Conservation (phyloP, 192 early-diverging fungal species). For the Umbelopsis ramanniana region DNA sequence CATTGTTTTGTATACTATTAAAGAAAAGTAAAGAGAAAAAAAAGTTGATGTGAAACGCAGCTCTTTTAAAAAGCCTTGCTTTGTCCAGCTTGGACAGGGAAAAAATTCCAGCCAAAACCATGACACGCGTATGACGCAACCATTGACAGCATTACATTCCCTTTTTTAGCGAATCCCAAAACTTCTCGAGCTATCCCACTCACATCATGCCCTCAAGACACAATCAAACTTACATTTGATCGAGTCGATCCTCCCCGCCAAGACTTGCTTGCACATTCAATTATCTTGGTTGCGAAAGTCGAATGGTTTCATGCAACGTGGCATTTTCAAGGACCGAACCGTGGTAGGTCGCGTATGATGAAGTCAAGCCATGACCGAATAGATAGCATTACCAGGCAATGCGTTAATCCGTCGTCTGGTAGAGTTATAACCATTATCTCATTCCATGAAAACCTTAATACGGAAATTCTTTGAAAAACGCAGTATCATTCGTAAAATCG, state of each 20-base stretch:
- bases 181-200: neutral
- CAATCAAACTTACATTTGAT: too few species aligned
- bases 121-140: slow-evolving; percentile 13
- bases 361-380: too few species aligned
- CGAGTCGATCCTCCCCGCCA: too few species aligned
- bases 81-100: neutral
- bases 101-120: neutral
- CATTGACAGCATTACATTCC: neutral
- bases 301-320: slow-evolving; percentile 4
- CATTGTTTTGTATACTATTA: neutral
- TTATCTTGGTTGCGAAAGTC: too few species aligned
- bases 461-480: too few species aligned
- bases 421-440: neutral
- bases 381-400: too few species aligned
- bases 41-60: neutral
- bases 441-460: neutral
- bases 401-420: too few species aligned
- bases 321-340: neutral
- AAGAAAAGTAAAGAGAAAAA: neutral
- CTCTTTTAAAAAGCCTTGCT: neutral
- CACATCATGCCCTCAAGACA: too few species aligned
- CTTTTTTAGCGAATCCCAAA: neutral
- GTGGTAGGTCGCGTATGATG: too few species aligned
- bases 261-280: too few species aligned
- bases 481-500: too few species aligned